Evolutionary conservation across 2,329 filamentous ascomycete genomes (phyloP).

Genomic region (Bipolaris victoriae): DNA sequence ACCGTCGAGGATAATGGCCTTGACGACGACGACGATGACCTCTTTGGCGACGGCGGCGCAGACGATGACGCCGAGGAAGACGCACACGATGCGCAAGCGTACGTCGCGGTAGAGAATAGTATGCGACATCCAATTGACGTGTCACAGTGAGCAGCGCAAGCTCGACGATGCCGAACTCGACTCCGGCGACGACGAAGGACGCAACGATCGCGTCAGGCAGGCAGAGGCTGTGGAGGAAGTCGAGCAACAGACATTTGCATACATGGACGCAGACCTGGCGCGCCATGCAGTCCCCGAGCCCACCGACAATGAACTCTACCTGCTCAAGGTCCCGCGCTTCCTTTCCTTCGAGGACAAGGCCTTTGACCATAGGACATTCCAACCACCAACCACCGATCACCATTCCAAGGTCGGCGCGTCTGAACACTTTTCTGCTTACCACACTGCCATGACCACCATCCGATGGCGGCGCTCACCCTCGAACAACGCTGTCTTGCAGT

Average conservation of each 20-base stretch:
- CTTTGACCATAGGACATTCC: constrained; percentile 70
- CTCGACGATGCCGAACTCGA: constrained; percentile 69
- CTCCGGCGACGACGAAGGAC: constrained; percentile 66
- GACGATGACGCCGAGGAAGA: constrained; percentile 1
- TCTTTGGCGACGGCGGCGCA: constrained; percentile 54
- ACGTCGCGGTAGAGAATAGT: constrained; percentile 44
- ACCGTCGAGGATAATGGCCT: constrained; percentile 41
- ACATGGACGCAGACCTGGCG: constrained; percentile 69
- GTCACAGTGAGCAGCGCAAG: constrained; percentile 50
- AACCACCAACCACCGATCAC: constrained; percentile 66
- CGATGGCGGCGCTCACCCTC: constrained; percentile 72
- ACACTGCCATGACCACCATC: constrained; percentile 69
- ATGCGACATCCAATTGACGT: constrained; percentile 19
- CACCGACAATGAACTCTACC: constrained; percentile 73
- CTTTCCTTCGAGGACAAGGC: constrained; percentile 71
- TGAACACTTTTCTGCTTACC: constrained; percentile 63
- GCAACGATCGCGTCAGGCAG: constrained; percentile 64
- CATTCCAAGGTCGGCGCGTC: constrained; percentile 56
- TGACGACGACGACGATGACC: constrained; percentile 52
- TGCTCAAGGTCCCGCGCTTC: constrained; percentile 74
- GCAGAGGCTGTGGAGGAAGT: constrained; percentile 56
- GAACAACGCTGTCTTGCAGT: constrained; percentile 70
- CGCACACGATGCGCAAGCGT: constrained; percentile 35
- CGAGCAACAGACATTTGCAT: constrained; percentile 61
- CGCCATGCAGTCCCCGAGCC: constrained; percentile 74